Conservation (phyloP, 2,329 filamentous ascomycete species). For the Calycina marina region DNA sequence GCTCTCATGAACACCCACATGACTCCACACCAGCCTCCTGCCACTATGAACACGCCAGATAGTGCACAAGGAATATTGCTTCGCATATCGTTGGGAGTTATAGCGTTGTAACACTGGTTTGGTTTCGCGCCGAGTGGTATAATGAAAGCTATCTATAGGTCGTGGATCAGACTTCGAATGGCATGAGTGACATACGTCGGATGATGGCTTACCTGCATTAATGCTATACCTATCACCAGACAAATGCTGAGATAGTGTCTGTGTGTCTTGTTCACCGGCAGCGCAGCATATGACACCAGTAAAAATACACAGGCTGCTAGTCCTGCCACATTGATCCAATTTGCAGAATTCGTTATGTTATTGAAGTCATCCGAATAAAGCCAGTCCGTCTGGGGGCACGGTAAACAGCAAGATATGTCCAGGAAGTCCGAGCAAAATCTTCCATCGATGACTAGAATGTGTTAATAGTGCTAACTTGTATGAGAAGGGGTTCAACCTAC, state of each 20-base stretch:
- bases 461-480: neutral
- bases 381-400: slow-evolving; percentile 79
- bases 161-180: slow-evolving; percentile 10
- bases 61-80: slow-evolving; percentile 70
- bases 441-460: slow-evolving; percentile 31
- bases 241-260: slow-evolving; percentile 90
- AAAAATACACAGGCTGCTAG: slow-evolving; percentile 61
- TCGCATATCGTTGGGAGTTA: slow-evolving; percentile 89
- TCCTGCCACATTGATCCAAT: slow-evolving; percentile 69
- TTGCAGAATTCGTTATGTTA: slow-evolving; percentile 48
- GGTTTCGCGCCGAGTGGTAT: slow-evolving; percentile 70
- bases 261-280: slow-evolving; percentile 80
- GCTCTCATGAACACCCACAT: slow-evolving; percentile 89
- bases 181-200: neutral
- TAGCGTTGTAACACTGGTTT: slow-evolving; percentile 71
- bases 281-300: slow-evolving; percentile 60
- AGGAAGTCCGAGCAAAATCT: slow-evolving; percentile 41
- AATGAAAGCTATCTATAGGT: slow-evolving; percentile 65
- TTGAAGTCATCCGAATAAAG: slow-evolving; percentile 45
- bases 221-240: slow-evolving; percentile 56
- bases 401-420: slow-evolving; percentile 62
- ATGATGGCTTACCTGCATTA: slow-evolving; percentile 57
- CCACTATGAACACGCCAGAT: slow-evolving; percentile 72
- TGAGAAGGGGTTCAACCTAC: neutral
- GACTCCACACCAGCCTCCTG: slow-evolving; percentile 71